Evolutionary conservation across 176 grass and related monocot species (phyloP).

Genomic region (Triticum dicoccoides): DNA sequence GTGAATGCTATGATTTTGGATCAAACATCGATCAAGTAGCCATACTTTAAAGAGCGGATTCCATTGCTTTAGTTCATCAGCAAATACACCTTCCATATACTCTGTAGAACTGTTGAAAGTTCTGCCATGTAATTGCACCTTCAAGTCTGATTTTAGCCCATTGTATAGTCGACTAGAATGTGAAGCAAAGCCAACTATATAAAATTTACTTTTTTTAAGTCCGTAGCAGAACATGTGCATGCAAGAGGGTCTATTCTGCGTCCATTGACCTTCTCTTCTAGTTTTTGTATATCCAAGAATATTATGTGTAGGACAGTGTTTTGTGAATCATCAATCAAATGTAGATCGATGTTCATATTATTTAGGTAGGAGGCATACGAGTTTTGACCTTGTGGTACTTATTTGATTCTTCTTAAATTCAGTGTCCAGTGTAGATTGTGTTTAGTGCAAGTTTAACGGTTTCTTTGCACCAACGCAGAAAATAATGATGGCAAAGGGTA

Average conservation of each 20-base stretch:
- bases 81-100: not conserved
- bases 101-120: constrained; percentile 1
- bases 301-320: not conserved
- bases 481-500: not conserved
- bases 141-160: not conserved
- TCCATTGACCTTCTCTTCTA: not conserved
- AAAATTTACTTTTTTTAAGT: not conserved
- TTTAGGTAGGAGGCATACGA: not conserved
- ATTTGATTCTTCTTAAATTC: constrained; percentile 9
- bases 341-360: not conserved
- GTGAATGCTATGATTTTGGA: constrained; percentile 15
- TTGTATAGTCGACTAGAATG: not conserved
- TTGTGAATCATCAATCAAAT: not conserved
- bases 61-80: not conserved
- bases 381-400: constrained; percentile 4
- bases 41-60: not conserved
- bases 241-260: not conserved
- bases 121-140: not conserved
- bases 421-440: not conserved
- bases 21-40: not conserved
- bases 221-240: not conserved
- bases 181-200: constrained; percentile 14
- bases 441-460: constrained; percentile 17
- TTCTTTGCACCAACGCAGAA: not conserved
- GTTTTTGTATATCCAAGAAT: not conserved